These are phyloP conservation scores for Colletotrichum tamarilloi DNA, from an alignment of 2,329 filamentous ascomycete species.

Conservation along the genomic window DNA sequence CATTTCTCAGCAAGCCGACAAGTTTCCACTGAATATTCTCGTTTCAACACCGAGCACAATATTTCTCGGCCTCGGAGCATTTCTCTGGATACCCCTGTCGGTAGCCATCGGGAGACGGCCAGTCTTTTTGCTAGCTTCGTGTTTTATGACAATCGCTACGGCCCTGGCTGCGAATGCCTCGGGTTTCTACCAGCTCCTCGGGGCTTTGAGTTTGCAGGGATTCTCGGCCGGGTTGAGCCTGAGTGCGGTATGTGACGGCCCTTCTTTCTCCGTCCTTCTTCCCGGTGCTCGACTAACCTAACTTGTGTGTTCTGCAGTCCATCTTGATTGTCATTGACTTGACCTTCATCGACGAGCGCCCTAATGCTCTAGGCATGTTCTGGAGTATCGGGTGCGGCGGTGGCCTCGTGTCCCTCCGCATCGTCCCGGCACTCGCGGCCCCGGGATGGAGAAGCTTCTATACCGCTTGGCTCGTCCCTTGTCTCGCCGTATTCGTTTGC, in stretches of 20 bases:
- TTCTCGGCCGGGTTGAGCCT: conserved; percentile 45
- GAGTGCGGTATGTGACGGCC: conserved; percentile 40
- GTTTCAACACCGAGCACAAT: conserved; percentile 39
- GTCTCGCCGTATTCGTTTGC: conserved; percentile 41
- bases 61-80: conserved; percentile 47
- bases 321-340: conserved; percentile 50
- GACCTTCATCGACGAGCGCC: conserved; percentile 51
- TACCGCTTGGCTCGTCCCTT: conserved; percentile 42
- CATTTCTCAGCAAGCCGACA: neutral
- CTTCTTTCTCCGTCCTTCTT: no score
- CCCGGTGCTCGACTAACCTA: neutral
- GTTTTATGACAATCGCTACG: conserved; percentile 28
- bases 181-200: conserved; percentile 42
- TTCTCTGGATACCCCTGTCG: conserved; percentile 50
- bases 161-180: conserved; percentile 42
- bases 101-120: conserved; percentile 50
- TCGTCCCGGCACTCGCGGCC: conserved; percentile 39
- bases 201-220: conserved; percentile 45
- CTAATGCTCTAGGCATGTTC: conserved; percentile 45
- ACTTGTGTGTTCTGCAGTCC: conserved; percentile 38
- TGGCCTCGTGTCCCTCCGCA: conserved; percentile 43
- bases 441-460: conserved; percentile 48
- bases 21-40: conserved; percentile 14
- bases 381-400: conserved; percentile 45
- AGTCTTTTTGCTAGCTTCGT: conserved; percentile 44